Base-by-base conservation (phyloP, 2,329 filamentous ascomycete species). In the Magnaporthiopsis incrustans region DNA sequence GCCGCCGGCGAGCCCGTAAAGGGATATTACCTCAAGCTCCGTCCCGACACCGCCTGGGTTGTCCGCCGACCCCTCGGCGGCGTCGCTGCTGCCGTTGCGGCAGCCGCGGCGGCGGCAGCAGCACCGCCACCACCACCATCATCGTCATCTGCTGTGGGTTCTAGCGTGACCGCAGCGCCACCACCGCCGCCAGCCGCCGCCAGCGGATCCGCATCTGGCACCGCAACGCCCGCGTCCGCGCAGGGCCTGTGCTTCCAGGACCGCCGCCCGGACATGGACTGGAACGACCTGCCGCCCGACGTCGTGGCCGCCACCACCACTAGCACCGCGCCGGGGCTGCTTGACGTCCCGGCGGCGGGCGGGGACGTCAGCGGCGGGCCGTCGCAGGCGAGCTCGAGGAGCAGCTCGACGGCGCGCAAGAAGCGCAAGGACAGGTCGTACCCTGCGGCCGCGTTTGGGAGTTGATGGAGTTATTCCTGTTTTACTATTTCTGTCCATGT, bases 241-340 rank as follows among this genome's bases (percentile, higher is more conserved):
- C 67, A 66, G 50, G 70, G 72, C 27, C 73, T 77, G 60, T 87
- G 85, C 1, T 88, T 81, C 71, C 85, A 88, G 72, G 87, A 84
- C 65, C 73, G 77, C 68, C 78, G 85, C 8, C 82, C 86, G 3
- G 81, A 83, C 26, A 84, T 75, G 35, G 86, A 88, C 70, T 89
- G 86, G 86, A 89, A 89, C 73, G 86, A 89, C 70, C 70, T 89
- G 12, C 86, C 86, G 0, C 77, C 79, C 12, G 85, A 88, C 30
- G 60, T 57, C 57, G 38, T 68, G 74, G 56, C 70, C 71, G 62
- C 57, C 2, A 33, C 35, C 25, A 3, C 38, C 35, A 35, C 57
- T n/a, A 18, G 10, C 57, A 62, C 27, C 26, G 58, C 18, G 44
- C 14, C 26, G 33, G 27, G 15, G 63, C 73, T 68, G 5, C 69